Conservation (phyloP, 2,329 filamentous ascomycete genomes). For the Cladosporium cucumerinum region DNA sequence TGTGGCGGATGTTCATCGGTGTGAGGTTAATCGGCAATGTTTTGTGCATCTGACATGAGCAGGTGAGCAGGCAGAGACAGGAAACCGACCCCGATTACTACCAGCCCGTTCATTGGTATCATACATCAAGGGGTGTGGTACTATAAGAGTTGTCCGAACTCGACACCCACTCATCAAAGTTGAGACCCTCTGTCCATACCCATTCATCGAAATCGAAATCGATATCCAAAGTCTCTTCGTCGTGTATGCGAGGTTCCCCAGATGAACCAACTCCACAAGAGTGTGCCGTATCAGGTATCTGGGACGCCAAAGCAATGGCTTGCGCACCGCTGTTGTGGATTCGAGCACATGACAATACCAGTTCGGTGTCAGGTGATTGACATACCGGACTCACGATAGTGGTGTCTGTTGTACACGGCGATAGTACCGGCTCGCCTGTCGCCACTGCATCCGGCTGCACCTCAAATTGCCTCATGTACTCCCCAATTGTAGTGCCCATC, state of each 20-base stretch:
- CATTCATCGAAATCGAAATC: slow-evolving; percentile 6
- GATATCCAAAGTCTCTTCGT: background rate
- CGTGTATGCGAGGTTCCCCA: background rate
- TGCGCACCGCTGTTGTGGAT: background rate
- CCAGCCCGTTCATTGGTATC: background rate
- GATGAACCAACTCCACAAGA: background rate
- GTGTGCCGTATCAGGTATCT: background rate
- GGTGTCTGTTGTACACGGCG: background rate
- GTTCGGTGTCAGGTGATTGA: background rate
- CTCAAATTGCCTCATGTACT: slow-evolving; percentile 12
- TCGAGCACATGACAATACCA: background rate
- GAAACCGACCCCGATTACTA: background rate
- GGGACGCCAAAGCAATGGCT: background rate
- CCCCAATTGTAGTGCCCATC: slow-evolving; percentile 10
- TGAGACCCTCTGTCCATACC: slow-evolving; percentile 5
- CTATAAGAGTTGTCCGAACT: background rate
- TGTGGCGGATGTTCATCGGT: background rate
- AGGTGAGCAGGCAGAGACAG: background rate
- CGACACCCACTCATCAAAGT: background rate
- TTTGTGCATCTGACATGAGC: background rate
- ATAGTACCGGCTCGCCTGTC: background rate
- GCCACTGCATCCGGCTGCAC: too few relatives aligned
- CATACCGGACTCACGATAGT: background rate
- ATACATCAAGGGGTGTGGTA: background rate
- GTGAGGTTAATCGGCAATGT: too few relatives aligned